Base-by-base conservation (phyloP, 2,329 filamentous ascomycete genomes). In the Hymenoscyphus fraxineus region DNA sequence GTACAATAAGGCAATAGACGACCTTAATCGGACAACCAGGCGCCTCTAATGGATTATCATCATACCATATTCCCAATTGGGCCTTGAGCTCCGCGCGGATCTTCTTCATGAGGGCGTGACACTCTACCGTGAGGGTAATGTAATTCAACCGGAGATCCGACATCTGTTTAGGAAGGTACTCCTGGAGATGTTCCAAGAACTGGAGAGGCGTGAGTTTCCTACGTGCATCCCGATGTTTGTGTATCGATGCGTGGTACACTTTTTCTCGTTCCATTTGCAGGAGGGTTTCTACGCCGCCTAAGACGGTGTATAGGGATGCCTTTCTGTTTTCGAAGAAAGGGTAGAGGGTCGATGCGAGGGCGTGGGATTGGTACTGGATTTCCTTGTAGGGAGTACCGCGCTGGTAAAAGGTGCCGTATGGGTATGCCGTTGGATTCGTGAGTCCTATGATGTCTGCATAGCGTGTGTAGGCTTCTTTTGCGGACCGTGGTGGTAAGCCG, bases 61-160 rank as follows among this genome's bases (percentile, higher is more conserved):
- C n/a, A n/a, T 60, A 32, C 15, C 51, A 40, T 12, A 60, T n/a
- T 10, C 35, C 19, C 13, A 47, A 31, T 3, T 47, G 19, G n/a
- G 38, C 31, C 12, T 38, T 47, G 40, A 60, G 32, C 12, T 60
- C 58, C 5, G 58, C 22, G 19, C 40, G 58, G 4, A 51, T 44
- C 7, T 35, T 32, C 58, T 51, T 60, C 12, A 60, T 31, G 35
- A 60, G 22, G 12, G 35, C 15, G 27, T 60, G 51, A 16, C 39
- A 60, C 35, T 22, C 47, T 51, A 4, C 40, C 51, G 1, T 51
- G 58, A 1, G 40, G 47, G n/a, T n/a, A 6, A 60, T 60, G 41
- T 54, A 60, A 44, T 60, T 40, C 16, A 60, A 60, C n/a, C 47
- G 58, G 6, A 60, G 12, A 44, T 47, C 35, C n/a, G 40, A 38